Evolutionary conservation across 805 yeast species (phyloP), one percentile per base, ranked within the genome.

Genomic region (Scheffersomyces coipomensis): DNA sequence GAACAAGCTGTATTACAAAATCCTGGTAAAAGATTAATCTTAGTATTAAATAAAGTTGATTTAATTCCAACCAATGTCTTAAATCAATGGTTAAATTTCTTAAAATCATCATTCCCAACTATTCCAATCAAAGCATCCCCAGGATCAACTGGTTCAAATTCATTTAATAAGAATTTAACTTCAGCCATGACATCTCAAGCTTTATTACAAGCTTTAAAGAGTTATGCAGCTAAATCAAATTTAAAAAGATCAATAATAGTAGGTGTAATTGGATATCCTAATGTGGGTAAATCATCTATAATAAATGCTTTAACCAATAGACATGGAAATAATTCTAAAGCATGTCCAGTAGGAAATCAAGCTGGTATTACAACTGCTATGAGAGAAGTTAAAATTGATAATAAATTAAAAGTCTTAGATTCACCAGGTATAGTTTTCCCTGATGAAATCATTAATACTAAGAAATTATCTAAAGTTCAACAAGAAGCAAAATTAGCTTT

Each of bases 361-460:
- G 97, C 99, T 2, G 99, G 99, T 60, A 93, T 93, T 34, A 91
- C 99, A 22, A 90, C 97, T 1, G 72, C 91, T 3, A 69, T 93
- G 60, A 80, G 97, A 66, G 95, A 89, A 62, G 89, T 91, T 43
- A 93, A 91, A 67, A 76, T 91, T 44, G 99, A 91, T 63, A 85
- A 82, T 57, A 89, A 89, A 62, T 76, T 91, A 52, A 88, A 85
- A 63, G 75, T 91, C 48, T 73, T 91, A 56, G 99, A 91, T 64
- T 88, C 97, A 39, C 99, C 99, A 37, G 99, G 99, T 58, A 93
- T 91, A 45, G 97, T 93, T 29, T 91, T 93, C 80, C 98, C 98
- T 36, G 84, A 78, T 48, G 77, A 68, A 45, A 37, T 66, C 22
- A 38, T 55, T 29, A 48, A 48, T 32, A 51, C 54, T 35, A 74